Conservation (phyloP, 2,329 filamentous ascomycete genomes). For the Cyphellophora europaea region DNA sequence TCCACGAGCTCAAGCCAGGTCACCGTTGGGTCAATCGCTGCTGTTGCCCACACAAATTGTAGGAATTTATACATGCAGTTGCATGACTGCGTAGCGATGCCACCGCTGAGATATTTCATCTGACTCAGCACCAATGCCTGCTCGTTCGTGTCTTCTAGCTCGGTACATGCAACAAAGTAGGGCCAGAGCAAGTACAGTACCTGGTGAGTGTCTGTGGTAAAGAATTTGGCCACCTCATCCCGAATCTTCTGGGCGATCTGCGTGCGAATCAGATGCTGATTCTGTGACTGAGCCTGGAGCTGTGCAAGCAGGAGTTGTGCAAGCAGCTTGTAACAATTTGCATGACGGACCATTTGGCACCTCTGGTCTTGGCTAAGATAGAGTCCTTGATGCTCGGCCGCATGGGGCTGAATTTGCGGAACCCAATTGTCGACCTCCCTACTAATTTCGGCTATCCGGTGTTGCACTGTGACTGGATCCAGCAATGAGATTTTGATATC, state of each 20-base stretch:
- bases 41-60: background rate
- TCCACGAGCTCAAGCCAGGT: background rate
- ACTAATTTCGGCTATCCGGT: background rate
- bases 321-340: background rate
- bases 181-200: background rate
- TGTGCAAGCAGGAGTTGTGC: background rate
- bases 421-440: background rate
- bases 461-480: background rate
- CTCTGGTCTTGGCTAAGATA: background rate
- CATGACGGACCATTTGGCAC: background rate
- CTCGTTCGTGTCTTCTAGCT: background rate
- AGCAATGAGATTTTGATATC: background rate
- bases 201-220: background rate
- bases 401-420: background rate
- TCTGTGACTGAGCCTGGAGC: background rate
- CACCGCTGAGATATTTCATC: slow-evolving; percentile 1
- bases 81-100: background rate
- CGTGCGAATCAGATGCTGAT: background rate
- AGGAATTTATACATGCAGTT: background rate
- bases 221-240: background rate
- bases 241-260: background rate
- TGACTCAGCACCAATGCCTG: background rate
- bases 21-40: background rate
- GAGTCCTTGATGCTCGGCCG: background rate
- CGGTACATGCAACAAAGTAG: background rate